Evolutionary conservation across 73 alveolate species (phyloP), one percentile per base, ranked within the genome.

Genomic region (Paramecium biaurelia): DNA sequence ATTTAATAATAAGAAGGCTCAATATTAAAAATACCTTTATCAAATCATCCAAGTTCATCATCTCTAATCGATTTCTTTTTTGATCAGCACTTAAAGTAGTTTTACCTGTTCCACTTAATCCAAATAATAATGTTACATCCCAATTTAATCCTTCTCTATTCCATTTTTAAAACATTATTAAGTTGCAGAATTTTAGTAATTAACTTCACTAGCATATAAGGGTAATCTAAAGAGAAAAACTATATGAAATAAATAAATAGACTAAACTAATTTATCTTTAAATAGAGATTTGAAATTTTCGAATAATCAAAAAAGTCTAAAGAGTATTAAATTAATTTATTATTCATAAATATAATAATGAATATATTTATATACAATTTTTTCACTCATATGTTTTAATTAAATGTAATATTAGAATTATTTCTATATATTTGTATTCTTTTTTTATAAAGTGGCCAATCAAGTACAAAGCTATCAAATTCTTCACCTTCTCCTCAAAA

Each of bases 401-500:
- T 15, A 76, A n/a, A 32, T 41, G 15, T n/a, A n/a, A n/a, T n/a
- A n/a, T 34, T 63, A 70, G 34, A 70, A 1, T 20, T 23, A 58
- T n/a, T 26, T 2, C 10, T 18, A 38, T 93, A 85, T 82, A 93
- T 89, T 23, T 70, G 14, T 47, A 93, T 79, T 59, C 85, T 93
- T 37, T 92, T 92, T 76, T 94, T 95, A 85, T 93, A 97, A 9
- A 97, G 92, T n/a, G 99, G 99, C 76, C 99, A 95, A 94, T 98
- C 99, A 53, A 97, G 85, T 45, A 98, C 98, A 1, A 97, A 93
- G 8, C 98, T 93, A 93, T 98, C 99, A 92, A 95, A 98, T 92
- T 98, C 99, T 23, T 99, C 99, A 12, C 99, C 99, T 95, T 98
- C 99, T 21, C 99, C 99, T 94, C 99, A 97, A 12, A 97, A 99